A percentile compares a stretch with the other conserved stretches of the same genome.
Conservation (phyloP, 2,329 filamentous ascomycete genomes). For the Clarireedia homoeocarpa region DNA sequence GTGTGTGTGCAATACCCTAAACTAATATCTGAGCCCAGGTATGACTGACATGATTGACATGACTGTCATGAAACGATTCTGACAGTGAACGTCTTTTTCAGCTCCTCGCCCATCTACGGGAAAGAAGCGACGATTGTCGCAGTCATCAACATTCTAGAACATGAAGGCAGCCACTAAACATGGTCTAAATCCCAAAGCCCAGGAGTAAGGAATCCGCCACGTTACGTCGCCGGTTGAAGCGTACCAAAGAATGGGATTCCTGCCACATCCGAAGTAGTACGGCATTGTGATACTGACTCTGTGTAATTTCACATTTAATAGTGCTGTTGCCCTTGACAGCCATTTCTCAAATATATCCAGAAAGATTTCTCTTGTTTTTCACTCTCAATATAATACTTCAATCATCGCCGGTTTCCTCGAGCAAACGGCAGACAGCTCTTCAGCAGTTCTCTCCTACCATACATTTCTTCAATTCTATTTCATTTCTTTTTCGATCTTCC, state of each 20-base stretch:
- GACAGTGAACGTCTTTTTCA: slow-evolving; percentile 2
- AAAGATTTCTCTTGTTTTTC: background rate
- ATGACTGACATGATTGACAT: background rate
- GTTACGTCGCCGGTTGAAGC: slow-evolving; percentile 16
- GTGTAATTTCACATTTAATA: slow-evolving; percentile 22
- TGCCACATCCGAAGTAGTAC: slow-evolving; percentile 14
- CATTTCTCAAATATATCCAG: slow-evolving; percentile 8
- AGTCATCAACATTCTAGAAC: slow-evolving; percentile 18
- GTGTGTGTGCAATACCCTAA: too few relatives aligned
- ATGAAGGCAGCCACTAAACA: background rate
- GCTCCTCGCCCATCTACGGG: background rate
- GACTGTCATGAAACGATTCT: background rate
- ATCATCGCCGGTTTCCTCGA: background rate
- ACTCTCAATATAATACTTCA: slow-evolving; percentile 7
- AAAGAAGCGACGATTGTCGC: background rate
- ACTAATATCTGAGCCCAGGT: background rate
- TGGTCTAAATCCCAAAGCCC: slow-evolving; percentile 14
- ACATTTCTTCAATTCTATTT: background rate
- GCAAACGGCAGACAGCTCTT: slow-evolving; percentile 9
- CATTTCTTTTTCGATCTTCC: background rate
- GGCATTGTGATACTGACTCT: slow-evolving; percentile 23
- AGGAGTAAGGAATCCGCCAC: slow-evolving; percentile 20
- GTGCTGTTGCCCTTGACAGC: slow-evolving; percentile 24
- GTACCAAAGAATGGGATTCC: slow-evolving; percentile 21
- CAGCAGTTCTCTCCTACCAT: slow-evolving; percentile 14